phyloP scores from a whole-genome alignment of 208 protist species.

The Crithidia bombi region DNA sequence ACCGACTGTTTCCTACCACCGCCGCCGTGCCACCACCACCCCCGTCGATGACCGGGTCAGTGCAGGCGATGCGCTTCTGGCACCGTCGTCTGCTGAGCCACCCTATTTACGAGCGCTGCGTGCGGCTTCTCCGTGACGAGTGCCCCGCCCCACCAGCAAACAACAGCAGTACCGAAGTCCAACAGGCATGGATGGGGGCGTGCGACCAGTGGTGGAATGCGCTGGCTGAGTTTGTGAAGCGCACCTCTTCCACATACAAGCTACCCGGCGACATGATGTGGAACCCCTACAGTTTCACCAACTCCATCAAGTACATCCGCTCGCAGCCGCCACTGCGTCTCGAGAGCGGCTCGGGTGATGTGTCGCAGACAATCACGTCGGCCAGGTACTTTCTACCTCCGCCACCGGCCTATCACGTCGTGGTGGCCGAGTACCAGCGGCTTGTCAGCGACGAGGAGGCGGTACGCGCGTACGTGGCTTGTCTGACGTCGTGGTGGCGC shows the following conservation, averaged over 20 bases:
- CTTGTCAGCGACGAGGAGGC: background rate
- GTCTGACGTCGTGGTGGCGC: slow-evolving; percentile 26
- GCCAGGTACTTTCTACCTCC: slow-evolving; percentile 14
- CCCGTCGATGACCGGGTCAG: background rate
- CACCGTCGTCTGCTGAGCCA: slow-evolving; percentile 20
- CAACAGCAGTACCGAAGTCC: background rate
- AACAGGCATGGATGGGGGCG: slow-evolving; percentile 9
- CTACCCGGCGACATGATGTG: slow-evolving; percentile 6
- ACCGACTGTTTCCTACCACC: slow-evolving; percentile 17
- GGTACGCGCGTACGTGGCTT: slow-evolving; percentile 4
- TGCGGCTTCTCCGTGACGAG: background rate
- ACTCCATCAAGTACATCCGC: slow-evolving; percentile 4
- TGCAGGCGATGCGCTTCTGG: slow-evolving; percentile 11
- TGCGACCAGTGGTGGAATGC: slow-evolving; percentile 22
- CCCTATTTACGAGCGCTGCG: slow-evolving; percentile 10
- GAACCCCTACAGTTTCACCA: slow-evolving; percentile 31
- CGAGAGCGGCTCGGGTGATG: background rate
- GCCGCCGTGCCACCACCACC: slow-evolving; percentile 3
- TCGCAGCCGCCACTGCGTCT: background rate
- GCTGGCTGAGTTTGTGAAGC: slow-evolving; percentile 1
- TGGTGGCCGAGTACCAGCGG: slow-evolving; percentile 5
- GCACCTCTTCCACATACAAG: slow-evolving; percentile 1
- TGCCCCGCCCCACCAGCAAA: background rate
- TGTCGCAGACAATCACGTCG: background rate
- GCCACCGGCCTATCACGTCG: slow-evolving; percentile 16